A percentile compares a stretch with the other conserved stretches of the same genome.
phyloP scores from a whole-genome alignment of 129 eudicot species.

The Lonicera japonica region DNA sequence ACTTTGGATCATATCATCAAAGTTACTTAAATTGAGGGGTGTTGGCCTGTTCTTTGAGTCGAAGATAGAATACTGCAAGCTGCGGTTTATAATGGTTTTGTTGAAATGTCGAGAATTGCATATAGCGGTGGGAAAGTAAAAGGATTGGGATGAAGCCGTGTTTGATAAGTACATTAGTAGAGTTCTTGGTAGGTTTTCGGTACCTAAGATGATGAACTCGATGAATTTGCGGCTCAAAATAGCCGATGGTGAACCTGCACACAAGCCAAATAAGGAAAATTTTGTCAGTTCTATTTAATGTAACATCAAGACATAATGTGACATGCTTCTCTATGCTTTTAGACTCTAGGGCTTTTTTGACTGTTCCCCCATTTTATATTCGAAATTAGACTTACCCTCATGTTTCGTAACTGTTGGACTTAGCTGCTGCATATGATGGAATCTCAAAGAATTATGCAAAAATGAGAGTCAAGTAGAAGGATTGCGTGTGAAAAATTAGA shows the following conservation, averaged over 20 bases:
- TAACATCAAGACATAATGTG: background rate
- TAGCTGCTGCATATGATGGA: too few species aligned
- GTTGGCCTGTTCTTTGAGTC: conserved; percentile 36
- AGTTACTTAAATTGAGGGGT: conserved; percentile 43
- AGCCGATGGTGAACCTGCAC: conserved; percentile 66
- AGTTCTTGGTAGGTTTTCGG: conserved; percentile 79
- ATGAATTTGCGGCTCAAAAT: conserved; percentile 75
- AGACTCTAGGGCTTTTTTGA: too few species aligned
- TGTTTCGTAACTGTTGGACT: too few species aligned
- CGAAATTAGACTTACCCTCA: too few species aligned
- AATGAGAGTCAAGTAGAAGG: too few species aligned
- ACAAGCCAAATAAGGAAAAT: background rate
- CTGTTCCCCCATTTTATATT: too few species aligned
- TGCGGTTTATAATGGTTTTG: conserved; percentile 64
- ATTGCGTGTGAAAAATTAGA: too few species aligned
- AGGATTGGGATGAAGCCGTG: conserved; percentile 57
- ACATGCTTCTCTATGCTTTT: too few species aligned
- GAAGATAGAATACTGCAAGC: conserved; percentile 43
- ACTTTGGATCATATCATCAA: conserved; percentile 38
- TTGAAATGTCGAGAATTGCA: conserved; percentile 70
- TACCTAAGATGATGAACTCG: conserved; percentile 74
- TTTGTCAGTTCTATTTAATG: conserved; percentile 9
- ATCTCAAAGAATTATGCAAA: too few species aligned
- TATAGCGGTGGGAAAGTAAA: conserved; percentile 75
- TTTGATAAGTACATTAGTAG: conserved; percentile 87